Percentiles rank a stretch among this genome's conserved stretches.
These are phyloP conservation scores for Trichoderma asperelloides DNA, from an alignment of 495 filamentous ascomycete genomes.

Conservation along the genomic window DNA sequence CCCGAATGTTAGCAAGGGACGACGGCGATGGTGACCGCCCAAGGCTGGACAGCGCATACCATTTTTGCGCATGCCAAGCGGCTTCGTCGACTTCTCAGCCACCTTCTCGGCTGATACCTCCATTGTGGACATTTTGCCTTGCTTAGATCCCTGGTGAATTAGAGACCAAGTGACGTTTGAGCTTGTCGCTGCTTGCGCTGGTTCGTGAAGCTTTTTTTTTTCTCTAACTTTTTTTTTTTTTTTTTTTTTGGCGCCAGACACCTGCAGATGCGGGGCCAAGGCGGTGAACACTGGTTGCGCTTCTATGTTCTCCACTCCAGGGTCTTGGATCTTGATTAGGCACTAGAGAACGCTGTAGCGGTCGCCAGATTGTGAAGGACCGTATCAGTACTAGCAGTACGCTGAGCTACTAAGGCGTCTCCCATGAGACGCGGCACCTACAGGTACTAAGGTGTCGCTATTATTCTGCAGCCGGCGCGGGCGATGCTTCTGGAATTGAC, in stretches of 20 bases:
- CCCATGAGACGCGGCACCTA: no score
- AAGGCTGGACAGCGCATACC: conserved; percentile 31
- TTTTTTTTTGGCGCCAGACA: not conserved
- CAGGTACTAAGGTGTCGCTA: no score
- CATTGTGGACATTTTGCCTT: conserved; percentile 15
- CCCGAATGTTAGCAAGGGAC: conserved; percentile 11
- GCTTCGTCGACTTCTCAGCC: conserved; percentile 16
- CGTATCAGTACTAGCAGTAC: not conserved
- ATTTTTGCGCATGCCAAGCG: conserved; percentile 55
- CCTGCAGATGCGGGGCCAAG: not conserved
- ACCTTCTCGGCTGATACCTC: conserved; percentile 2
- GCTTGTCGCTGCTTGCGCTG: not conserved
- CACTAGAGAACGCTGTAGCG: no score
- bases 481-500: no score
- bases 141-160: not conserved
- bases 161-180: conserved; percentile 13
- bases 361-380: not conserved
- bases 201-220: not conserved
- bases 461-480: no score
- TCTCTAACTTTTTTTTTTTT: not conserved
- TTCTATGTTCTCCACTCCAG: not conserved
- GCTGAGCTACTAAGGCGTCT: no score
- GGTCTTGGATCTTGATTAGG: not conserved
- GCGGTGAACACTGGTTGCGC: not conserved
- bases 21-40: no score